Percentiles rank a stretch among this genome's conserved stretches.
Evolutionary conservation across 148 eudicot genomes (phyloP).

Genomic region (Vaccinium corymbosum): DNA sequence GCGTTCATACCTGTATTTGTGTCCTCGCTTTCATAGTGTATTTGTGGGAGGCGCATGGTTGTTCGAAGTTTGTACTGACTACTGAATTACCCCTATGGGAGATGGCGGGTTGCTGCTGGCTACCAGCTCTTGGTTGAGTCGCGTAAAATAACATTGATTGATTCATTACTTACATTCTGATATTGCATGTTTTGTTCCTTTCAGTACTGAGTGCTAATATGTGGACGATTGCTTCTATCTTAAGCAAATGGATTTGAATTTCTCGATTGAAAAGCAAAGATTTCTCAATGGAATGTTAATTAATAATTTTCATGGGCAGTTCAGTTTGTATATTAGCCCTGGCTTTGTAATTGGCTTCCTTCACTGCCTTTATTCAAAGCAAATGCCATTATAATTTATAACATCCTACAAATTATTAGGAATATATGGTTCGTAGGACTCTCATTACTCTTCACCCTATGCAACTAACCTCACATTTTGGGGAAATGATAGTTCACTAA

Average conservation of each 20-base stretch:
- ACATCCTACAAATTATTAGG: background rate
- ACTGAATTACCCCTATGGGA: background rate
- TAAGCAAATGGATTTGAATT: background rate
- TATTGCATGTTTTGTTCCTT: background rate
- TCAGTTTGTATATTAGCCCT: background rate
- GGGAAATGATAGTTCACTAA: slow-evolving; percentile 7
- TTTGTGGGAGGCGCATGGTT: background rate
- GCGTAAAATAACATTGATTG: background rate
- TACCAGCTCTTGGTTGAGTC: background rate
- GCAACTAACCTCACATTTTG: background rate
- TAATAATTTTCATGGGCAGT: background rate
- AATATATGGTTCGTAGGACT: background rate
- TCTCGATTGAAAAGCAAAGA: background rate
- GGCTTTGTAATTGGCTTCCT: background rate
- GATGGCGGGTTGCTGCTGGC: background rate
- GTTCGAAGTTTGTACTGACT: background rate
- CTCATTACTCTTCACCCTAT: background rate
- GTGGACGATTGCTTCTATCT: background rate
- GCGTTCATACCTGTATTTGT: background rate
- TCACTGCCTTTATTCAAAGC: background rate
- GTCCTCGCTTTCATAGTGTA: too few relatives aligned
- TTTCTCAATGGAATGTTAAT: background rate
- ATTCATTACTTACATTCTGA: background rate
- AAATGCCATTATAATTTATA: background rate
- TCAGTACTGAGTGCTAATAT: background rate